phyloP scores from a whole-genome alignment of 441 rosid species.

The Erysimum cheiri region DNA sequence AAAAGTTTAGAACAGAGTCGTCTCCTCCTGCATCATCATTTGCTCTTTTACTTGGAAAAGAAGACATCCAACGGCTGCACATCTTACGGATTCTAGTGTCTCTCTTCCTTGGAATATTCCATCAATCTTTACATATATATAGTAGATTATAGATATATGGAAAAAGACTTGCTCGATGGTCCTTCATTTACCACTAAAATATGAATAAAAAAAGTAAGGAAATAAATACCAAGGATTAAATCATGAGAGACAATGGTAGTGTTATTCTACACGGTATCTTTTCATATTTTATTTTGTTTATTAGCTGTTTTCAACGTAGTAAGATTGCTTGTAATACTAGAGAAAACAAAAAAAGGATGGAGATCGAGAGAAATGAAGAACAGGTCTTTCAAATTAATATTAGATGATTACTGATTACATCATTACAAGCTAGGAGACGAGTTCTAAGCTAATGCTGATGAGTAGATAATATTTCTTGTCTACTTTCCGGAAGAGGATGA shows the following conservation, averaged over 20 bases:
- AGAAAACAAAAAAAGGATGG: neutral
- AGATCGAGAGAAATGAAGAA: slow-evolving; percentile 5
- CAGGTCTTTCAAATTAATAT: neutral
- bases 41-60: slow-evolving; percentile 25
- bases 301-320: slow-evolving; percentile 9
- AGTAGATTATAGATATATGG: neutral
- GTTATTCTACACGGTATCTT: neutral
- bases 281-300: neutral
- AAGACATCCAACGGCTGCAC: slow-evolving; percentile 22
- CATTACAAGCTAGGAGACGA: slow-evolving; percentile 2
- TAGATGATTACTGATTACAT: too few species aligned
- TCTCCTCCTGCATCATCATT: slow-evolving; percentile 19
- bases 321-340: neutral
- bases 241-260: neutral
- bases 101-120: slow-evolving; percentile 44
- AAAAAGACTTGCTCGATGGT: slow-evolving; percentile 21
- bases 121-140: slow-evolving; percentile 13
- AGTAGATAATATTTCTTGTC: neutral
- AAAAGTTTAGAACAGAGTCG: neutral
- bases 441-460: neutral
- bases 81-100: slow-evolving; percentile 20
- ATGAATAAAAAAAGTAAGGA: neutral
- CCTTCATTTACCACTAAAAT: neutral
- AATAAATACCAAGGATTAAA: too few species aligned
- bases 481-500: slow-evolving; percentile 19